These are phyloP conservation scores for Trebouxia sp. DNA, from an alignment of 139 green algal genomes.

Conservation along the genomic window DNA sequence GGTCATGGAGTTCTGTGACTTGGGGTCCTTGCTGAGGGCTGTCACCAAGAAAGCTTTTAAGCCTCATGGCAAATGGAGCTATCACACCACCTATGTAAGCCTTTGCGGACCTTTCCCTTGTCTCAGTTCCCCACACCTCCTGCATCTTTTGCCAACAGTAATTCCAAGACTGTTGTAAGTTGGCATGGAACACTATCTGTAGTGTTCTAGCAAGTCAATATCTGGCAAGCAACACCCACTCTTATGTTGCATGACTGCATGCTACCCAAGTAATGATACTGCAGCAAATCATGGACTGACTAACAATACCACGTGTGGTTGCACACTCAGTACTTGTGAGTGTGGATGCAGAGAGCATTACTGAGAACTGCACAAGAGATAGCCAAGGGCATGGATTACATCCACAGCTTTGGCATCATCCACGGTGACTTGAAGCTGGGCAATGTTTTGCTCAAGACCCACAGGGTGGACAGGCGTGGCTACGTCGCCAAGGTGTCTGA, in stretches of 20 bases:
- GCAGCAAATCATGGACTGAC: too few relatives aligned
- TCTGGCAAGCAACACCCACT: too few relatives aligned
- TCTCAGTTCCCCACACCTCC: too few relatives aligned
- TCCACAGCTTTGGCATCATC: slow-evolving; percentile 53
- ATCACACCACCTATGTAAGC: slow-evolving; percentile 48
- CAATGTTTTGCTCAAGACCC: slow-evolving; percentile 66
- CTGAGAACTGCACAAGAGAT: slow-evolving; percentile 54
- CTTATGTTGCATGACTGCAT: too few relatives aligned
- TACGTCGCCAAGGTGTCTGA: slow-evolving; percentile 54
- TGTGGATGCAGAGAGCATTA: slow-evolving; percentile 42
- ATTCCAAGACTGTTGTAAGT: too few relatives aligned
- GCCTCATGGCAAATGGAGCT: slow-evolving; percentile 41
- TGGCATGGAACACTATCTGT: too few relatives aligned
- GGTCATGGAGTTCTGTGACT: slow-evolving; percentile 61
- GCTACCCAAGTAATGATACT: too few relatives aligned
- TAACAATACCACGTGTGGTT: neutral
- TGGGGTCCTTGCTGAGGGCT: slow-evolving; percentile 43
- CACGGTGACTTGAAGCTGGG: slow-evolving; percentile 61
- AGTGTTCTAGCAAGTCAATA: too few relatives aligned
- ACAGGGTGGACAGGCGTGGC: slow-evolving; percentile 50
- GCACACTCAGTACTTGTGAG: neutral
- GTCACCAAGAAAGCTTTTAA: slow-evolving; percentile 46
- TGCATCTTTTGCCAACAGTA: too few relatives aligned
- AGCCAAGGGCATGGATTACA: slow-evolving; percentile 59
- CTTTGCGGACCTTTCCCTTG: neutral